These are phyloP conservation scores for Aspergillus jensenii DNA, from an alignment of 2,329 filamentous ascomycete species.

Conservation along the genomic window DNA sequence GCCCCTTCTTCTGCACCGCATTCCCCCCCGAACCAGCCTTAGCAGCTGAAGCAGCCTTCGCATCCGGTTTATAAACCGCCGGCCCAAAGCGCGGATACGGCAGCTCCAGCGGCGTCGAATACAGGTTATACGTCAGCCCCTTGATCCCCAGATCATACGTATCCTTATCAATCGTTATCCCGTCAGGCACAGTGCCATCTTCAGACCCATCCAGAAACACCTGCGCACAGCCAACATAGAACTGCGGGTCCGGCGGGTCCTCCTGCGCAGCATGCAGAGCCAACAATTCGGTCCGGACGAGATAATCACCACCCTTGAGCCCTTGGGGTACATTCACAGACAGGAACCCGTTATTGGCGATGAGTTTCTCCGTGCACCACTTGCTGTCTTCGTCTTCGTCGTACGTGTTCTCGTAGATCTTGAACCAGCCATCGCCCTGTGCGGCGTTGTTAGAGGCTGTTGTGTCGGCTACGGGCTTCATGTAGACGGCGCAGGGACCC, in stretches of 20 bases:
- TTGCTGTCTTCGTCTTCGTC: slow-evolving; percentile 48
- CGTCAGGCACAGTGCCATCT: slow-evolving; percentile 47
- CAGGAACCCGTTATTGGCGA: slow-evolving; percentile 62
- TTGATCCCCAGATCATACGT: slow-evolving; percentile 57
- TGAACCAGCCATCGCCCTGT: slow-evolving; percentile 72
- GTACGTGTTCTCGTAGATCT: slow-evolving; percentile 71
- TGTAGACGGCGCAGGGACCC: slow-evolving; percentile 71
- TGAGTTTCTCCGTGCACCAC: slow-evolving; percentile 72
- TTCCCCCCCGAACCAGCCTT: background rate
- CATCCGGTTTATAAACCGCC: slow-evolving; percentile 48
- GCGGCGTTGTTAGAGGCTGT: slow-evolving; percentile 52
- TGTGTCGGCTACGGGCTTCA: slow-evolving; percentile 67
- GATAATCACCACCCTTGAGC: slow-evolving; percentile 66
- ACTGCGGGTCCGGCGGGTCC: slow-evolving; percentile 62
- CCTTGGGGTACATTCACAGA: slow-evolving; percentile 62
- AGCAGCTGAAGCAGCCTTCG: background rate
- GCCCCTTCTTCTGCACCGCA: slow-evolving; percentile 47
- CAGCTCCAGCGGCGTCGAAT: slow-evolving; percentile 50
- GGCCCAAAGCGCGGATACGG: slow-evolving; percentile 63
- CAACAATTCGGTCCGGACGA: slow-evolving; percentile 69
- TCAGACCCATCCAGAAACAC: slow-evolving; percentile 59
- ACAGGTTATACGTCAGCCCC: slow-evolving; percentile 66
- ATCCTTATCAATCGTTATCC: slow-evolving; percentile 64
- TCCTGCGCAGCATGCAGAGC: slow-evolving; percentile 64
- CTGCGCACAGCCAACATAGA: slow-evolving; percentile 72